Evolutionary conservation across 345 rosid genomes (phyloP), one percentile per base, ranked within the genome.

Genomic region (Aegle marmelos): DNA sequence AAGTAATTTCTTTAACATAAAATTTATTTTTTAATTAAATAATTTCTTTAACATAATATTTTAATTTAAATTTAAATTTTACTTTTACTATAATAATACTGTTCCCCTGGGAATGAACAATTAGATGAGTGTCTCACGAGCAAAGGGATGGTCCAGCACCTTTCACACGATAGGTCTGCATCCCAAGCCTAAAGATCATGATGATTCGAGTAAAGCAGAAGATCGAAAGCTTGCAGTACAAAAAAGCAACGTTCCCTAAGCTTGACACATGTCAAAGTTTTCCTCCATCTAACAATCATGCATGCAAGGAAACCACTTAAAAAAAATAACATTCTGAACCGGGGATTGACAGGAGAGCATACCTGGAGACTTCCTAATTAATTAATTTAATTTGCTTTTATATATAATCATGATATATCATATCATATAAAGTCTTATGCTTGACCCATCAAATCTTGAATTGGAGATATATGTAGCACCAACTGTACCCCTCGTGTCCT

Each of bases 361-460:
- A 41, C 73, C 62, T 37, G 57, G 77, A 79, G 60, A 68, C 41
- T 34, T 82, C 71, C 41, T 50, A 4, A 50, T 50, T 16, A 16
- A 5, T 50, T 50, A 16, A 50, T 17, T 50, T 50, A 17, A 16
- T 57, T 69, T 59, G 24, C 16, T 45, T 54, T 63, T 31, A 2
- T 71, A 17, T 13, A 37, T 4, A 10, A 41, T 54, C 14, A 24
- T 71, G 48, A 45, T 64, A 17, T 73, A 34, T 22, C 50, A 67
- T 41, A 37, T 37, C 33, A 28, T 73, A 25, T 5, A 1, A 22
- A 57, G 13, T 37, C 13, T 25, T 59, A 31, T 66, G 71, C 11
- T 56, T 57, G 77, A 63, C 75, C 74, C 75, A 69, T 82, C 84
- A 64, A 76, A 63, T 76, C 54, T 63, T 69, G 24, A 24, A 41